These are phyloP conservation scores for Cercospora zeina DNA, from an alignment of 2,329 filamentous ascomycete genomes.

Conservation along the genomic window DNA sequence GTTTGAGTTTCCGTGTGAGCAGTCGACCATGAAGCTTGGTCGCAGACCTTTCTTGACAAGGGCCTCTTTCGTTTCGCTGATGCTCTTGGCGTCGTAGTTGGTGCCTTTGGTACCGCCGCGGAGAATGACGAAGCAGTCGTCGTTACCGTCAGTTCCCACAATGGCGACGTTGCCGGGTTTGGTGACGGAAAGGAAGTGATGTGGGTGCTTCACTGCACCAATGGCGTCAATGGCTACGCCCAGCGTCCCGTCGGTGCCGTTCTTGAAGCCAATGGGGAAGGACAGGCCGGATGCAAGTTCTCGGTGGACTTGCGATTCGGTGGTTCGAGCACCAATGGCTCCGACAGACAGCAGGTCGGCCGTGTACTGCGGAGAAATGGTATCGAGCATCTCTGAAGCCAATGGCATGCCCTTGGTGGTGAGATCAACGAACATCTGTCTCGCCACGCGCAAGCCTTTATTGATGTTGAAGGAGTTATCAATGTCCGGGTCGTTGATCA, in stretches of 20 bases:
- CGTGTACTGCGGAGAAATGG: slow-evolving; percentile 94
- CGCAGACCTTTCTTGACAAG: slow-evolving; percentile 69
- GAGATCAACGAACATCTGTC: slow-evolving; percentile 90
- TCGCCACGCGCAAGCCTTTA: slow-evolving; percentile 83
- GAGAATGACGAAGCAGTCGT: slow-evolving; percentile 95
- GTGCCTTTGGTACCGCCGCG: slow-evolving; percentile 89
- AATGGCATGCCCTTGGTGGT: slow-evolving; percentile 92
- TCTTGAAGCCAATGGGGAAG: slow-evolving; percentile 99
- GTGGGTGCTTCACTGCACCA: slow-evolving; percentile 84
- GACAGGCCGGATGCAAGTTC: slow-evolving; percentile 91
- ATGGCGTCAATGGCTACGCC: slow-evolving; percentile 93
- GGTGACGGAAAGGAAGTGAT: slow-evolving; percentile 96
- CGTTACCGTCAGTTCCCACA: slow-evolving; percentile 89
- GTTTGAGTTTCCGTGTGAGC: slow-evolving; percentile 80
- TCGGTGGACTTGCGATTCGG: slow-evolving; percentile 91
- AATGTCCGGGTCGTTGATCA: slow-evolving; percentile 98
- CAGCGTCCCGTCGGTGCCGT: slow-evolving; percentile 90
- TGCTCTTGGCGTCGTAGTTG: slow-evolving; percentile 86
- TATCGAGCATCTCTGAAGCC: slow-evolving; percentile 96
- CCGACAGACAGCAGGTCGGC: slow-evolving; percentile 89
- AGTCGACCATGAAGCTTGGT: slow-evolving; percentile 91
- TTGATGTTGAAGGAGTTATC: slow-evolving; percentile 99
- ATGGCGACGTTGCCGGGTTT: slow-evolving; percentile 95
- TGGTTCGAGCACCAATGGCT: slow-evolving; percentile 92
- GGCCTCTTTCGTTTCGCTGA: slow-evolving; percentile 77